phyloP scores from a whole-genome alignment of 106 monocot genomes.

The Allium sativum region DNA sequence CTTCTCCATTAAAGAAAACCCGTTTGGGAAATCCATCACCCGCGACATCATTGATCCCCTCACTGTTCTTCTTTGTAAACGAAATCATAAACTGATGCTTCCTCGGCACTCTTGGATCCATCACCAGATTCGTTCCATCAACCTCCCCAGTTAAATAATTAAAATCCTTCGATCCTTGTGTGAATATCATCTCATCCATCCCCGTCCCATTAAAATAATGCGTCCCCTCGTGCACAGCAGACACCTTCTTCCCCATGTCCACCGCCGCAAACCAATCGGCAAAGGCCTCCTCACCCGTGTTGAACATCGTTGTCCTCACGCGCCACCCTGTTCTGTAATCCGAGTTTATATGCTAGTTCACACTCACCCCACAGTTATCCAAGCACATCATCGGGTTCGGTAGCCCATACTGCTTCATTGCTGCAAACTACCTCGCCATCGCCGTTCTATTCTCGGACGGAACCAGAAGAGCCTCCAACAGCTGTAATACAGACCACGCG shows the following conservation, averaged over 20 bases:
- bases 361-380: constrained; percentile 59
- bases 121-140: constrained; percentile 23
- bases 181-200: constrained; percentile 54
- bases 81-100: constrained; percentile 69
- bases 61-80: constrained; percentile 53
- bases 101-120: constrained; percentile 47
- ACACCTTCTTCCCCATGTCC: constrained; percentile 41
- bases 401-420: constrained; percentile 29
- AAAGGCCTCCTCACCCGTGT: constrained; percentile 36
- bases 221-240: constrained; percentile 37
- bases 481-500: constrained; percentile 44
- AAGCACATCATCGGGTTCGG: constrained; percentile 44
- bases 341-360: constrained; percentile 55
- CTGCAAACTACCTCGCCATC: constrained; percentile 28
- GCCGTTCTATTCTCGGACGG: constrained; percentile 59
- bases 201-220: constrained; percentile 57
- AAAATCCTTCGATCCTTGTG: constrained; percentile 41
- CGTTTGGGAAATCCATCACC: constrained; percentile 56
- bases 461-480: constrained; percentile 47
- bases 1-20: constrained; percentile 70
- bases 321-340: constrained; percentile 53
- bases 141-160: constrained; percentile 46
- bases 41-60: constrained; percentile 42
- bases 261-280: constrained; percentile 59
- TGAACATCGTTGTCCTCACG: constrained; percentile 54